phyloP scores from a whole-genome alignment of 2,329 filamentous ascomycete species.

The Biscogniauxia mediterranea region DNA sequence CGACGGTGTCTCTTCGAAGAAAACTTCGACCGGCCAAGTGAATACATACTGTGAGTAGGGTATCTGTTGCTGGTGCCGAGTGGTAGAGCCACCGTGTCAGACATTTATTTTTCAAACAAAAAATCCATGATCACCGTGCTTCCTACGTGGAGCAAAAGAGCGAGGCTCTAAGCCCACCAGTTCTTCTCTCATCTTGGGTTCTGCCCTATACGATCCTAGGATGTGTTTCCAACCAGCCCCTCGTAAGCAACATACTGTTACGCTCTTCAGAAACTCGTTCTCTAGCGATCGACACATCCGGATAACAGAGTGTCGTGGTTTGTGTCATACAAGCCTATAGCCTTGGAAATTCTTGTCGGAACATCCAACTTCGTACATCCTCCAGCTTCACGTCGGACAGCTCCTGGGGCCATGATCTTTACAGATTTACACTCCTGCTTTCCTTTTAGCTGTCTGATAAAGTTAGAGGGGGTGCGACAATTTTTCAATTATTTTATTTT shows the following conservation, averaged over 20 bases:
- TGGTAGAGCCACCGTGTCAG: slow-evolving; percentile 17
- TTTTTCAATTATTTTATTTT: not conserved
- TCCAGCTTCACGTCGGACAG: slow-evolving; percentile 14
- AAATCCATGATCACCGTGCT: slow-evolving; percentile 20
- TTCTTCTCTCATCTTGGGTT: slow-evolving; percentile 5
- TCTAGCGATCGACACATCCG: slow-evolving; percentile 36
- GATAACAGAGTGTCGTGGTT: slow-evolving; percentile 28
- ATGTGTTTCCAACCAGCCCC: slow-evolving; percentile 27
- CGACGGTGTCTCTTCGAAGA: not conserved
- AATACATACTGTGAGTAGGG: not conserved
- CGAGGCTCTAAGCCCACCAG: slow-evolving; percentile 18
- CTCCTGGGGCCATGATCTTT: slow-evolving; percentile 10
- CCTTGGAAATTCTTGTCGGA: slow-evolving; percentile 13
- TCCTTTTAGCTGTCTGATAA: not conserved
- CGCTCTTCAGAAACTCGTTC: slow-evolving; percentile 25
- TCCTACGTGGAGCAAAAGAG: slow-evolving; percentile 9
- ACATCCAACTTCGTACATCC: slow-evolving; percentile 7
- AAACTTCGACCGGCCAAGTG: not conserved
- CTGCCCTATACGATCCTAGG: slow-evolving; percentile 20
- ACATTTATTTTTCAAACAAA: slow-evolving; percentile 21
- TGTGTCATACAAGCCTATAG: slow-evolving; percentile 30
- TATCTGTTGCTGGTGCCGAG: slow-evolving; percentile 7
- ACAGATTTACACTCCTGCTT: slow-evolving; percentile 1
- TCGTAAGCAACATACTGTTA: slow-evolving; percentile 23
- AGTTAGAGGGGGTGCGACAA: not conserved